A percentile compares a stretch with the other conserved stretches of the same genome.
phyloP scores from a whole-genome alignment of 2,329 filamentous ascomycete genomes.

The Scopulariopsis brevicaulis region DNA sequence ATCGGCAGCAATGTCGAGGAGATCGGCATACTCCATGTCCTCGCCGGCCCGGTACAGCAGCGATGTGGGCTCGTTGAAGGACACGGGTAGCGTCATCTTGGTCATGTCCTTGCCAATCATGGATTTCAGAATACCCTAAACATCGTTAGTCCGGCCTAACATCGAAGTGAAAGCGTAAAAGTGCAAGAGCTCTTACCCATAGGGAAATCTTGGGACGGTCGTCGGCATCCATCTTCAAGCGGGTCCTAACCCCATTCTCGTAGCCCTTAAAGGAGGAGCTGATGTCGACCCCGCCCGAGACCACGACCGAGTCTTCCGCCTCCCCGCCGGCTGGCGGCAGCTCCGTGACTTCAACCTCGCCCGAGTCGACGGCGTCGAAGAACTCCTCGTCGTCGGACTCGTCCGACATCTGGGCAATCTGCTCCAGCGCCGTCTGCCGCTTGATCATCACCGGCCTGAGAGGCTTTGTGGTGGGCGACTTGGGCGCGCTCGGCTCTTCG shows the following conservation, averaged over 20 bases:
- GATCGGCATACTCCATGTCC: conserved; percentile 95
- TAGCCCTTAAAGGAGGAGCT: conserved; percentile 77
- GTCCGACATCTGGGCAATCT: conserved; percentile 66
- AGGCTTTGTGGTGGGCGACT: conserved; percentile 22
- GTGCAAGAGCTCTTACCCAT: conserved; percentile 55
- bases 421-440: conserved; percentile 55
- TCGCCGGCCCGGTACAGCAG: conserved; percentile 89
- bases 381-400: conserved; percentile 84
- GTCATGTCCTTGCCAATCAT: conserved; percentile 99
- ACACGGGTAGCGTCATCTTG: conserved; percentile 96
- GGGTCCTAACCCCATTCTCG: conserved; percentile 72
- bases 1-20: conserved; percentile 80
- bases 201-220: conserved; percentile 88
- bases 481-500: not conserved
- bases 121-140: conserved; percentile 85
- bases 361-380: conserved; percentile 92
- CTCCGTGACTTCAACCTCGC: conserved; percentile 71
- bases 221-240: conserved; percentile 81
- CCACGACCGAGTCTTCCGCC: conserved; percentile 23
- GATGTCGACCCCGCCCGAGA: conserved; percentile 49
- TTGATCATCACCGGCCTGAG: conserved; percentile 27
- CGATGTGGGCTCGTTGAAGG: conserved; percentile 97
- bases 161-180: too few relatives aligned
- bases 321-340: conserved; percentile 39
- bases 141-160: conserved; percentile 10